A percentile compares a stretch with the other conserved stretches of the same genome.
phyloP scores from a whole-genome alignment of 495 filamentous ascomycete species.

The Penicillium maclennaniae region DNA sequence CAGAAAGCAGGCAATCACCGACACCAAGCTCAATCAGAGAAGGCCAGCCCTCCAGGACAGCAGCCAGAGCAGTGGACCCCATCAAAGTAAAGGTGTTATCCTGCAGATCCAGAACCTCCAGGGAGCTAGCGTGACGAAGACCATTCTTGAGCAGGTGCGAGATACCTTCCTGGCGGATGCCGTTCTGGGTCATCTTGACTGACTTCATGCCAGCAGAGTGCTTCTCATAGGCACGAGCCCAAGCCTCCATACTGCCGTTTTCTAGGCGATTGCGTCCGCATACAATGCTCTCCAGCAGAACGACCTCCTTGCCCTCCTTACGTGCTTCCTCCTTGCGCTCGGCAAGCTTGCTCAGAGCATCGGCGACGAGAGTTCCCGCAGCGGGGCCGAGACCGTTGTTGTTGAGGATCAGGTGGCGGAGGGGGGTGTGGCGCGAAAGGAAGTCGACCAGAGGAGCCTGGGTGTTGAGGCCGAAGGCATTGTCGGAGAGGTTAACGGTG shows the following conservation, averaged over 20 bases:
- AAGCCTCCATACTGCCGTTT: conserved; percentile 91
- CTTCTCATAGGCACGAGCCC: conserved; percentile 79
- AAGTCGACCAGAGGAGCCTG: conserved; percentile 80
- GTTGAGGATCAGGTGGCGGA: conserved; percentile 89
- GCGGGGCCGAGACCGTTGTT: conserved; percentile 97
- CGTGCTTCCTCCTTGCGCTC: conserved; percentile 75
- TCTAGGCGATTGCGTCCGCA: conserved; percentile 95
- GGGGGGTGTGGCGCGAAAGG: conserved; percentile 76
- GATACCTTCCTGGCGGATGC: conserved; percentile 92
- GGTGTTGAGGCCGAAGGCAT: conserved; percentile 94
- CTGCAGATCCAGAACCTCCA: conserved; percentile 82
- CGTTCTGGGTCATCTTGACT: conserved; percentile 98
- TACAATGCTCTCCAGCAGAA: conserved; percentile 85
- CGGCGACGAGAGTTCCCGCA: conserved; percentile 80
- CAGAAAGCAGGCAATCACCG: conserved; percentile 78
- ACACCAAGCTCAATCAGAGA: conserved; percentile 79
- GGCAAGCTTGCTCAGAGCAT: conserved; percentile 71
- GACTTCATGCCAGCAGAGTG: conserved; percentile 70
- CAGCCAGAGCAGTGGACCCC: conserved; percentile 74
- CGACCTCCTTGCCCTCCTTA: conserved; percentile 62
- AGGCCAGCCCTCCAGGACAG: conserved; percentile 69
- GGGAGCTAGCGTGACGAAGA: conserved; percentile 57
- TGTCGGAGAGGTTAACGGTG: conserved; percentile 94
- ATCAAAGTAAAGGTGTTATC: conserved; percentile 92
- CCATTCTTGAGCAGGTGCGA: conserved; percentile 71